These are phyloP conservation scores for Corylus americana DNA, from an alignment of 306 rosid genomes.

Conservation along the genomic window DNA sequence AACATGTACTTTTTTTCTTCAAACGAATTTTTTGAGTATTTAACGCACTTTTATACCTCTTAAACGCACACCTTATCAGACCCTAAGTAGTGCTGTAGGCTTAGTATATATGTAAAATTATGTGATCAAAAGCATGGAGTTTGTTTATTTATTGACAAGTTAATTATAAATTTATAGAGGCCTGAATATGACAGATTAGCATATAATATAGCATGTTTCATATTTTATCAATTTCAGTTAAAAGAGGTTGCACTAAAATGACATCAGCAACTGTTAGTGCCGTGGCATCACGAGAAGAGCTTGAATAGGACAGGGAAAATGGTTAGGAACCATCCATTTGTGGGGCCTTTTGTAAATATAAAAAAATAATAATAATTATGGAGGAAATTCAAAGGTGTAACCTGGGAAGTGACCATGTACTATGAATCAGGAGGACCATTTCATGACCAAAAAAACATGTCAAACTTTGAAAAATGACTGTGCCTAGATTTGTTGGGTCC, in stretches of 20 bases:
- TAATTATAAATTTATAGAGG: neutral
- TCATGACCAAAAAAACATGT: neutral
- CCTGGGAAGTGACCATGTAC: neutral
- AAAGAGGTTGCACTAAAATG: neutral
- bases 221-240: neutral
- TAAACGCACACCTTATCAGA: too few relatives aligned
- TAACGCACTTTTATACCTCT: too few relatives aligned
- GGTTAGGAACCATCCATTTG: neutral
- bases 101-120: too few relatives aligned
- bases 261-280: too few relatives aligned
- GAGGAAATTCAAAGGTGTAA: neutral
- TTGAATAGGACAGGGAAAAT: too few relatives aligned
- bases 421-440: neutral
- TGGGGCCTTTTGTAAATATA: neutral
- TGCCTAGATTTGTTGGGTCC: neutral
- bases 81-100: too few relatives aligned
- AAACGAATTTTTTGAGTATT: too few relatives aligned
- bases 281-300: too few relatives aligned
- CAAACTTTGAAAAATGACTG: neutral
- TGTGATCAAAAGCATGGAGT: neutral
- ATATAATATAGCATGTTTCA: neutral
- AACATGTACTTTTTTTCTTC: too few relatives aligned
- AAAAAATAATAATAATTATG: neutral
- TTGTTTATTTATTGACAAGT: neutral
- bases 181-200: neutral